These are phyloP conservation scores for Fusarium globosum DNA, from an alignment of 2,329 filamentous ascomycete genomes.

Conservation along the genomic window DNA sequence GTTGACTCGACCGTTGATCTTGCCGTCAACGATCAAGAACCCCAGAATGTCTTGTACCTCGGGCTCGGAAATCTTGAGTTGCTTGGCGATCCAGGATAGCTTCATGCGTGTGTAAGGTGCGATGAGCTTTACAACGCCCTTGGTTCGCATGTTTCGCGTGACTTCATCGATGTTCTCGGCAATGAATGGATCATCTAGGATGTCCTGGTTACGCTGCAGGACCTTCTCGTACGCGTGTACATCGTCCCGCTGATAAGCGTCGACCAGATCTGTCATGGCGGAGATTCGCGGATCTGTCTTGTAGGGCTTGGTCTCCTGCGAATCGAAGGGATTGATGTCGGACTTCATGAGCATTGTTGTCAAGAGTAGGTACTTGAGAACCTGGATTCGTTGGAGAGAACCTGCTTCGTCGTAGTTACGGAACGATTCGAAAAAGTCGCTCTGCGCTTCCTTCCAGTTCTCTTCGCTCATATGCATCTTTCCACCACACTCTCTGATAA, in stretches of 20 bases:
- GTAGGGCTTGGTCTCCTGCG: constrained; percentile 98
- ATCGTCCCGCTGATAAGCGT: constrained; percentile 95
- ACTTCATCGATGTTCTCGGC: constrained; percentile 99
- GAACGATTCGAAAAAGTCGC: constrained; percentile 98
- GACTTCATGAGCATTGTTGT: constrained; percentile 99
- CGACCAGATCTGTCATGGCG: constrained; percentile 96
- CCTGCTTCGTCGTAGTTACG: constrained; percentile 99
- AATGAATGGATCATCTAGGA: constrained; percentile 93
- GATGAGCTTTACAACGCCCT: constrained; percentile 91
- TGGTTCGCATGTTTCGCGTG: constrained; percentile 96
- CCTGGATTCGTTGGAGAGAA: constrained; percentile 94
- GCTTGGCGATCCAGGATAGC: constrained; percentile 85
- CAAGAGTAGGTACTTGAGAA: constrained; percentile 94
- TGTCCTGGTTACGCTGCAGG: constrained; percentile 86
- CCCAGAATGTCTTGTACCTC: constrained; percentile 97
- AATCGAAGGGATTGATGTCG: constrained; percentile 98
- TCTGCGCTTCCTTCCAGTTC: constrained; percentile 97
- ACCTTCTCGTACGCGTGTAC: constrained; percentile 92
- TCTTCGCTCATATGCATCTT: constrained; percentile 99
- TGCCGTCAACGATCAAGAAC: constrained; percentile 90
- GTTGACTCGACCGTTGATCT: constrained; percentile 88
- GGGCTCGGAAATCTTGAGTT: constrained; percentile 83
- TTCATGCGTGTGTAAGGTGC: constrained; percentile 95
- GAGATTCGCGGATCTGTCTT: constrained; percentile 94
- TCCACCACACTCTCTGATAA: constrained; percentile 97